Base-by-base conservation (phyloP, 345 rosid genomes). In the Excoecaria agallocha region DNA sequence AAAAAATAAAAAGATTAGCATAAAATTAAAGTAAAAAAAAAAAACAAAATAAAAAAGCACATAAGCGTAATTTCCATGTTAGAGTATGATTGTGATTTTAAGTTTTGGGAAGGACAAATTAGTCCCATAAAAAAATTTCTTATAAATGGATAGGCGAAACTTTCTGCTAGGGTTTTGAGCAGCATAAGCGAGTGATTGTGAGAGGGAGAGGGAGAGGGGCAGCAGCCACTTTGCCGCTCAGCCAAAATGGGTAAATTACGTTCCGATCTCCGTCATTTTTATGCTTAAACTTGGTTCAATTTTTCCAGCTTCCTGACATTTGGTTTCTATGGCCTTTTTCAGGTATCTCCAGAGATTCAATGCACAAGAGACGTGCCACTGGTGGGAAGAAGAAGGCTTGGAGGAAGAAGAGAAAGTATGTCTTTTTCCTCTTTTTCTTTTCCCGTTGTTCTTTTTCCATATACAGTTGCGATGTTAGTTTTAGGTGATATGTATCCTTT, bases 301-400 rank as follows among this genome's bases (percentile, higher is more conserved):
- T 12, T 66, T 11, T 17, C 20, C 3, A 5, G 11, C 6, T 4
- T 63, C 0, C n/a, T 39, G 16, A 20, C 1, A 20, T 35, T 63
- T 8, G 48, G 10, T 39, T 63, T 63, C 9, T 15, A 2, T 24
- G 17, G n/a, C 16, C 51, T 7, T 66, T 2, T 66, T 49, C 30
- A 86, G 93, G 93, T 78, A 87, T 89, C 62, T 87, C 91, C 60
- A 80, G 93, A 55, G 89, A 87, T 45, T 87, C 89, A 7, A 86
- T 88, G 84, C 92, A 88, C 85, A 86, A 88, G 84, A 88, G 92
- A 78, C 92, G 92, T 70, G 92, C 92, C 81, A 88, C 90, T 76
- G 92, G 92, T 78, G 92, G 92, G 76, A 88, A 88, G 74, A 88
- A 86, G 78, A 85, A 88, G 79, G 82, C 80, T 39, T 88, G 92